These are phyloP conservation scores for Exophiala sp. DNA, from an alignment of 2,329 filamentous ascomycete species.

Conservation along the genomic window DNA sequence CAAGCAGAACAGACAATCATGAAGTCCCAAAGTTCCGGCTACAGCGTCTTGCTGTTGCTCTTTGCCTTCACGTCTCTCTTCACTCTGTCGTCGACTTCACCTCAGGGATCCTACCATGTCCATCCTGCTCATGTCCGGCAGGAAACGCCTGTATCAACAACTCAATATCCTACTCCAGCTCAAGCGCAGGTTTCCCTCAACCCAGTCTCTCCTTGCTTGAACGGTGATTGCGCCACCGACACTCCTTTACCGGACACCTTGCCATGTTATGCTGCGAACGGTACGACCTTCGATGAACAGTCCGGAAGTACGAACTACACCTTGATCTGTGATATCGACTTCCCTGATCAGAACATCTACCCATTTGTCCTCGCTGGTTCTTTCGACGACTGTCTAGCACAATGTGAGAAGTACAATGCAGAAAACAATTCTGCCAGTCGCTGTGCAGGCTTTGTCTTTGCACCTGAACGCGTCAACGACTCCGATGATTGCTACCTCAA, in stretches of 20 bases:
- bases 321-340: constrained; percentile 31
- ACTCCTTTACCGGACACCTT: constrained; percentile 3
- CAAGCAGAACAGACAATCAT: constrained; percentile 1
- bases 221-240: constrained; percentile 5
- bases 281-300: constrained; percentile 19
- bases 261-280: constrained; percentile 27
- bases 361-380: constrained; percentile 28
- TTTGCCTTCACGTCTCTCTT: constrained; percentile 4
- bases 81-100: background rate
- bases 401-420: constrained; percentile 29
- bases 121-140: constrained; percentile 12
- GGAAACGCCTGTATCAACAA: constrained; percentile 6
- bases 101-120: constrained; percentile 4
- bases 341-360: constrained; percentile 27
- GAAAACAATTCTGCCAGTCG: constrained; percentile 9
- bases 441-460: constrained; percentile 30
- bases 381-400: constrained; percentile 29
- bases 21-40: constrained; percentile 2
- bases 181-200: constrained; percentile 3
- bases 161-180: constrained; percentile 11
- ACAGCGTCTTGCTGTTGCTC: constrained; percentile 22
- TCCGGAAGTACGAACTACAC: constrained; percentile 23
- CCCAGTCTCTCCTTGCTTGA: constrained; percentile 9
- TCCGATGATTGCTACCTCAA: constrained; percentile 33
- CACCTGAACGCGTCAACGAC: constrained; percentile 25